A percentile compares a stretch with the other conserved stretches of the same genome.
These are phyloP conservation scores for Calonectria pteridis DNA, from an alignment of 2,329 filamentous ascomycete species.

Conservation along the genomic window DNA sequence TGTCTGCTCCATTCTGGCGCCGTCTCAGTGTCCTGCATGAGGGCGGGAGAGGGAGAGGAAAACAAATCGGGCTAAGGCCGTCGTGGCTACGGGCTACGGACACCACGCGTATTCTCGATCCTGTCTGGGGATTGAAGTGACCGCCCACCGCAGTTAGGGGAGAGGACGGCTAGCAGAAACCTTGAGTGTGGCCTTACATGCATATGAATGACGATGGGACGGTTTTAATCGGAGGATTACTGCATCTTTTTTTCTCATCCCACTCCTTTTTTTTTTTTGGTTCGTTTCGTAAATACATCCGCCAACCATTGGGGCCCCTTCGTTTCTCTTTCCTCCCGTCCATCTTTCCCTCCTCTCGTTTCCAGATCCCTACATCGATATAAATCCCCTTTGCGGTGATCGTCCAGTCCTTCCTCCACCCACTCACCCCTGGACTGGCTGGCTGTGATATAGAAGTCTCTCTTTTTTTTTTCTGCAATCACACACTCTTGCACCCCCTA, in stretches of 20 bases:
- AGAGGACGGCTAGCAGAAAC: conserved; percentile 12
- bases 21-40: conserved; percentile 32
- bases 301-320: conserved; percentile 17
- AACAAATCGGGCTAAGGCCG: not conserved
- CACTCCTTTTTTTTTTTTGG: conserved; percentile 2
- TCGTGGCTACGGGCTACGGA: conserved; percentile 14
- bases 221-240: not conserved
- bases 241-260: not conserved
- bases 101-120: conserved; percentile 17
- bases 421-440: not conserved
- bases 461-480: conserved; percentile 19
- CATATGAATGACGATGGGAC: conserved; percentile 4
- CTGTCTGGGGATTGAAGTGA: not conserved
- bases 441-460: conserved; percentile 8
- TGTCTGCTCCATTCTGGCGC: conserved; percentile 14
- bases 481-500: conserved; percentile 13
- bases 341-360: conserved; percentile 20
- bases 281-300: not conserved
- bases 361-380: conserved; percentile 15
- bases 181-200: conserved; percentile 7
- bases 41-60: conserved; percentile 35
- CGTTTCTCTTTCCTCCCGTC: conserved; percentile 9
- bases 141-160: not conserved
- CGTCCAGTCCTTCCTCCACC: conserved; percentile 30
- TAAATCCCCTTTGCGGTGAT: conserved; percentile 33